phyloP scores from a whole-genome alignment of 305 asterid genomes.

The Andrographis paniculata region DNA sequence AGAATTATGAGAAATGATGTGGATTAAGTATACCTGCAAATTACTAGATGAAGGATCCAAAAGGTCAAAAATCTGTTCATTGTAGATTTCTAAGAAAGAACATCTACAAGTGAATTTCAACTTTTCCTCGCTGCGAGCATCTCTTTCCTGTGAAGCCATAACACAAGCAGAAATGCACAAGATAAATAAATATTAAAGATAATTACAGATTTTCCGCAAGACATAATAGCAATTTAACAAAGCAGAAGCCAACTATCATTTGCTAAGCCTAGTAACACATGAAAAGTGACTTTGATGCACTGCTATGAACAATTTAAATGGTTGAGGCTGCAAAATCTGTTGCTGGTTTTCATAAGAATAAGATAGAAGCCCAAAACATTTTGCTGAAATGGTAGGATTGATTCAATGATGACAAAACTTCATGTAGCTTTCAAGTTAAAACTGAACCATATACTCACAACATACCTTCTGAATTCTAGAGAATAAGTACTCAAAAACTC shows the following conservation, averaged over 20 bases:
- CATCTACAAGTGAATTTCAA: slow-evolving; percentile 74
- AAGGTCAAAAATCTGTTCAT: slow-evolving; percentile 91
- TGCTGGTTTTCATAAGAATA: background rate
- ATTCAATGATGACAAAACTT: too few species aligned
- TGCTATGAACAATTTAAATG: background rate
- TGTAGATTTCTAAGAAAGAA: slow-evolving; percentile 91
- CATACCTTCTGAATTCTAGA: slow-evolving; percentile 89
- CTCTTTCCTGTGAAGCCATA: slow-evolving; percentile 60
- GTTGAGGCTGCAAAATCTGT: background rate
- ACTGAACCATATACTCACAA: slow-evolving; percentile 1
- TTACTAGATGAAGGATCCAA: slow-evolving; percentile 77
- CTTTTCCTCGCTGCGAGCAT: slow-evolving; percentile 86
- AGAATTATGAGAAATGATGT: background rate
- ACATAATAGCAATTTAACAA: background rate
- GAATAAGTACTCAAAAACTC: slow-evolving; percentile 89
- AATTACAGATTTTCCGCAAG: slow-evolving; percentile 1
- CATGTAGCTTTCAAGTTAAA: too few species aligned
- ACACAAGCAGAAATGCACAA: slow-evolving; percentile 12
- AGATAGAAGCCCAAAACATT: background rate
- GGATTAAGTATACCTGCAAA: slow-evolving; percentile 58
- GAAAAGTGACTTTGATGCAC: background rate
- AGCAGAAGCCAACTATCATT: background rate
- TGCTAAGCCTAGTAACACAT: background rate
- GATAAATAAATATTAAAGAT: slow-evolving; percentile 4
- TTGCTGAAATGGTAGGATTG: background rate